Conservation (phyloP, 2,329 filamentous ascomycete species). For the Epichloe gansuensis region DNA sequence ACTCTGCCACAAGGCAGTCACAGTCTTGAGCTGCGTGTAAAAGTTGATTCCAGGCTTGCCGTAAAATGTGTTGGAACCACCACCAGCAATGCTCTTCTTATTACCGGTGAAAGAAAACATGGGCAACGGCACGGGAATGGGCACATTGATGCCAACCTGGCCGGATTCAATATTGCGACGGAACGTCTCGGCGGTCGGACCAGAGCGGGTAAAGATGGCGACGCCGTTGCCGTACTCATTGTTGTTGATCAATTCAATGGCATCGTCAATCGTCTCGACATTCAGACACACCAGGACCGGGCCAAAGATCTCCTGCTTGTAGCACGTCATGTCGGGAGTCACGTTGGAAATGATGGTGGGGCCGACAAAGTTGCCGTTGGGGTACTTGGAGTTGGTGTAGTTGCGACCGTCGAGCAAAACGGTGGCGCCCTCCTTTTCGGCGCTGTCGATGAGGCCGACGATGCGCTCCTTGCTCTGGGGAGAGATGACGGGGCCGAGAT, state of each 20-base stretch:
- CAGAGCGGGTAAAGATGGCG: slow-evolving; percentile 71
- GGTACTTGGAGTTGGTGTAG: slow-evolving; percentile 63
- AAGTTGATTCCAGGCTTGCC: slow-evolving; percentile 86
- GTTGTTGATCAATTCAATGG: slow-evolving; percentile 67
- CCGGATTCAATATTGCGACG: slow-evolving; percentile 72
- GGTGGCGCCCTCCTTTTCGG: slow-evolving; percentile 68
- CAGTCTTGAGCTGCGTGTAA: slow-evolving; percentile 96
- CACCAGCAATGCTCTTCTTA: slow-evolving; percentile 86
- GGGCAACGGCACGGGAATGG: slow-evolving; percentile 58
- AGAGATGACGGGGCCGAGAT: slow-evolving; percentile 72
- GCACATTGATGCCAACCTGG: slow-evolving; percentile 77
- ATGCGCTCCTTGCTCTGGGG: slow-evolving; percentile 69
- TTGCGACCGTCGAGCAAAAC: slow-evolving; percentile 73
- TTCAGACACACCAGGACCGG: slow-evolving; percentile 74
- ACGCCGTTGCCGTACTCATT: slow-evolving; percentile 83
- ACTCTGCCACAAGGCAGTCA: slow-evolving; percentile 79
- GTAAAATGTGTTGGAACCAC: slow-evolving; percentile 89
- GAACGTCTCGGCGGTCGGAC: slow-evolving; percentile 65
- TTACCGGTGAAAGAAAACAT: slow-evolving; percentile 64
- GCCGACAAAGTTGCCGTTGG: slow-evolving; percentile 74
- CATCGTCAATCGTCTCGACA: slow-evolving; percentile 64
- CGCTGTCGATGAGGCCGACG: slow-evolving; percentile 60
- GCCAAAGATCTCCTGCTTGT: slow-evolving; percentile 75
- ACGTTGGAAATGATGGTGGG: slow-evolving; percentile 77
- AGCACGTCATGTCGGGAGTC: slow-evolving; percentile 70